A percentile compares a stretch with the other conserved stretches of the same genome.
phyloP scores from a whole-genome alignment of 2,329 filamentous ascomycete species.

The Diaporthe batatas region DNA sequence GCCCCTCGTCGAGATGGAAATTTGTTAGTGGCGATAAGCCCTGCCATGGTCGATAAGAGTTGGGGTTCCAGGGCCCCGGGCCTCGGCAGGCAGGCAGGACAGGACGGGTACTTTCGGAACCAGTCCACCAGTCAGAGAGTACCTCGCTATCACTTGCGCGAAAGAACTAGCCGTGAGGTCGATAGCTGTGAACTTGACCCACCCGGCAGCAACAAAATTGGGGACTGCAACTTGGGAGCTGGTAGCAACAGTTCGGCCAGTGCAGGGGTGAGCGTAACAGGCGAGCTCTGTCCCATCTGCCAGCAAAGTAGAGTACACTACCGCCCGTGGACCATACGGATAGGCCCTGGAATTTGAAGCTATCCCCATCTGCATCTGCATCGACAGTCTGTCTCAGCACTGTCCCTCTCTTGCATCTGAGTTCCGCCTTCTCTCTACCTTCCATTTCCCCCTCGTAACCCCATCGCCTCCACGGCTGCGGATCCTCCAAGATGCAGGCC shows the following conservation, averaged over 20 bases:
- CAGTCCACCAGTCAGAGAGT: background rate
- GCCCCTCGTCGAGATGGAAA: slow-evolving; percentile 35
- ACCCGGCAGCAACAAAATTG: slow-evolving; percentile 2
- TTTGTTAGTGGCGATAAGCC: slow-evolving; percentile 33
- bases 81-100: slow-evolving; percentile 27
- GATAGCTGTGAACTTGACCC: slow-evolving; percentile 9
- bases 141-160: background rate
- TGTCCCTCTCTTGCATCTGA: slow-evolving; percentile 39
- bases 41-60: slow-evolving; percentile 14
- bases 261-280: slow-evolving; percentile 12
- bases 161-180: background rate
- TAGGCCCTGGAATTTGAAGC: slow-evolving; percentile 30
- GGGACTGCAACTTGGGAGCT: slow-evolving; percentile 13
- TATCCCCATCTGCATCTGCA: slow-evolving; percentile 27
- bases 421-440: slow-evolving; percentile 8
- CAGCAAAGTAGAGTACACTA: slow-evolving; percentile 18
- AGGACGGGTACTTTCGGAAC: slow-evolving; percentile 30
- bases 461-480: slow-evolving; percentile 33
- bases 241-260: background rate
- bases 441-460: background rate
- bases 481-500: slow-evolving; percentile 80
- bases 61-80: background rate
- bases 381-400: slow-evolving; percentile 18
- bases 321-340: slow-evolving; percentile 12
- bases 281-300: slow-evolving; percentile 23